Conservation (phyloP, 805 yeast species). For the Metschnikowia santaceciliae region DNA sequence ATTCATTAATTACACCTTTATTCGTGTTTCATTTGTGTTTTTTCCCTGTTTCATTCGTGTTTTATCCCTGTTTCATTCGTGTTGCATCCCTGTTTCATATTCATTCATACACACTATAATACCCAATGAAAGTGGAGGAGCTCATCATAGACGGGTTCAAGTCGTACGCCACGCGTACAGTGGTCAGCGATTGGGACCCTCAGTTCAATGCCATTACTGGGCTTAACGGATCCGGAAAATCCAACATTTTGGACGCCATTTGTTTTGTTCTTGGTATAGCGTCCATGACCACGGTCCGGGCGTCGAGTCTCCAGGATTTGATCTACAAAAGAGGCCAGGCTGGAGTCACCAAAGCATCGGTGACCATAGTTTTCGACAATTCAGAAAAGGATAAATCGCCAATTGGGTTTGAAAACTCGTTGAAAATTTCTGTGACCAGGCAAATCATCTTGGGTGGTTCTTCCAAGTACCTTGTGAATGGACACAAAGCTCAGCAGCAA, state of each 20-base stretch:
- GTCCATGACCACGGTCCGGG: slow-evolving; percentile 91
- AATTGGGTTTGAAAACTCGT: slow-evolving; percentile 74
- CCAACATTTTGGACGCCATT: slow-evolving; percentile 93
- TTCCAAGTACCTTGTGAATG: slow-evolving; percentile 88
- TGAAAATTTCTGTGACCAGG: slow-evolving; percentile 85
- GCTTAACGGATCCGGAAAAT: slow-evolving; percentile 94
- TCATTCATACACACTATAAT: neutral
- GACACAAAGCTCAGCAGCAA: slow-evolving; percentile 93
- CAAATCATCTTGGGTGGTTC: slow-evolving; percentile 89
- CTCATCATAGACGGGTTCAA: slow-evolving; percentile 96
- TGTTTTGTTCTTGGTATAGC: slow-evolving; percentile 98
- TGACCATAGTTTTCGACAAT: slow-evolving; percentile 92
- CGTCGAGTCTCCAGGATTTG: slow-evolving; percentile 86
- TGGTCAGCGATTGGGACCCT: slow-evolving; percentile 90
- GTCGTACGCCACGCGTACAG: slow-evolving; percentile 95
- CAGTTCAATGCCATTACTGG: slow-evolving; percentile 98
- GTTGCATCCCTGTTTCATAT: neutral
- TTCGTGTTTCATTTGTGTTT: neutral
- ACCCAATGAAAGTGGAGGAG: slow-evolving; percentile 85
- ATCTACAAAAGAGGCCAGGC: slow-evolving; percentile 98
- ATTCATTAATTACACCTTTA: no score
- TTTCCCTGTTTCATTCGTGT: neutral
- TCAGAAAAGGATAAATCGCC: slow-evolving; percentile 73
- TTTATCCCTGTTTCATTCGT: neutral
- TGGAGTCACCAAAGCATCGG: slow-evolving; percentile 95